Evolutionary conservation across 2,329 filamentous ascomycete genomes (phyloP).

Genomic region (Coniochaeta sp.): DNA sequence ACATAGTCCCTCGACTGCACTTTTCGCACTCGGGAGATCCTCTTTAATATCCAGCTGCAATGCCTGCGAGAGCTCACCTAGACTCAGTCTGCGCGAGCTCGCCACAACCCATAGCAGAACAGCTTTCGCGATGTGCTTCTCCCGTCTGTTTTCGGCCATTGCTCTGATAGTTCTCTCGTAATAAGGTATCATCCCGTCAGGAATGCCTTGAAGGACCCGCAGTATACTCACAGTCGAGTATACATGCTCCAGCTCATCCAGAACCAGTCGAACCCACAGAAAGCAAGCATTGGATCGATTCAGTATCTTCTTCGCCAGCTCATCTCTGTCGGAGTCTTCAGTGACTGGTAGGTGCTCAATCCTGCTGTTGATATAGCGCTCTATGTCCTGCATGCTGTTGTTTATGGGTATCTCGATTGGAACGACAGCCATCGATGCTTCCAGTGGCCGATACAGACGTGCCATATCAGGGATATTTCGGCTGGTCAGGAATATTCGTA

Average conservation of each 20-base stretch:
- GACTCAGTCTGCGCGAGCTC: constrained; percentile 13
- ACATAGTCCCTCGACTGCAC: constrained; percentile 18
- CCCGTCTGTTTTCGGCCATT: constrained; percentile 20
- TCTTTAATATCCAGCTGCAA: constrained; percentile 20
- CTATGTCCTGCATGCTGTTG: constrained; percentile 19
- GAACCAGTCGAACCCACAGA: constrained; percentile 23
- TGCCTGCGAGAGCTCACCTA: constrained; percentile 19
- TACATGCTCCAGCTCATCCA: constrained; percentile 20
- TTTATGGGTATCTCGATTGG: constrained; percentile 14
- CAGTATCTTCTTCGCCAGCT: constrained; percentile 15
- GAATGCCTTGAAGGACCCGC: constrained; percentile 21
- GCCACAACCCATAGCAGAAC: constrained; percentile 21
- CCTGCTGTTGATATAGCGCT: constrained; percentile 15
- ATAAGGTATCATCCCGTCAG: constrained; percentile 23
- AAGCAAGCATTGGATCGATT: constrained; percentile 22
- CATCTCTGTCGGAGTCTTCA: constrained; percentile 4
- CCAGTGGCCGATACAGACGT: constrained; percentile 5
- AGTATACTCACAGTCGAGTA: constrained; percentile 17
- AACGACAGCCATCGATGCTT: constrained; percentile 4
- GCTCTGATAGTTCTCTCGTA: constrained; percentile 13
- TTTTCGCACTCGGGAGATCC: constrained; percentile 12
- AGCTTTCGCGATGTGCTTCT: constrained; percentile 18
- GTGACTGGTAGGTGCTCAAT: constrained; percentile 12
- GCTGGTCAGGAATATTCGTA: constrained; percentile 22
- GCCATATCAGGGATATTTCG: constrained; percentile 16